Percentiles rank a stretch among this genome's conserved stretches.
phyloP scores from a whole-genome alignment of 2,329 filamentous ascomycete genomes.

The Neonectria faginata region DNA sequence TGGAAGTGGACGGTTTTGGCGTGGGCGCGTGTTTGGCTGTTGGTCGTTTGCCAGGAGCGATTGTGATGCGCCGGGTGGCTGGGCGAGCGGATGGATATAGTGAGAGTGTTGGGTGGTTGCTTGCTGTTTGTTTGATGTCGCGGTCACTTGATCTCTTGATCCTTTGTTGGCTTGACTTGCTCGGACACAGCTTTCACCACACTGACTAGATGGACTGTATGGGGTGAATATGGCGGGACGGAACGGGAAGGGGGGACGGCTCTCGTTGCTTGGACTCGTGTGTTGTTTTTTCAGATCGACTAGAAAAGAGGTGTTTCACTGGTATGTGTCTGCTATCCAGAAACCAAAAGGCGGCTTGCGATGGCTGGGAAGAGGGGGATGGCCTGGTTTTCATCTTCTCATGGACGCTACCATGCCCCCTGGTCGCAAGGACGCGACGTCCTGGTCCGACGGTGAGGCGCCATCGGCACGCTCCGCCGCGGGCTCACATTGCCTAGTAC shows the following conservation, averaged over 20 bases:
- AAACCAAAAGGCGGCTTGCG: not conserved
- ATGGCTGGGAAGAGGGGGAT: not conserved
- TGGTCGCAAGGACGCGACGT: not conserved
- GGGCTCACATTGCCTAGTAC: not conserved
- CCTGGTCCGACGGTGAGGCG: not conserved
- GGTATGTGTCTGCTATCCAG: not conserved
- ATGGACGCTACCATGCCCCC: constrained; percentile 1
- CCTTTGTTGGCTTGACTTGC: not conserved
- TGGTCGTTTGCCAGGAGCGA: not conserved
- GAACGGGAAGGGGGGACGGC: not conserved
- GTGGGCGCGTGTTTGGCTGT: not conserved
- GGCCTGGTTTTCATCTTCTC: constrained; percentile 7
- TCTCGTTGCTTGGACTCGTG: not conserved
- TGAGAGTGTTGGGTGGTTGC: not conserved
- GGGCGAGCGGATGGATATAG: not conserved
- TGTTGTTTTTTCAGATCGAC: not conserved
- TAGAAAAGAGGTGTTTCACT: not conserved
- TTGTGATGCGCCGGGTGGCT: not conserved
- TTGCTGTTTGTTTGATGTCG: not conserved
- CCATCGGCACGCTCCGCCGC: constrained; percentile 19
- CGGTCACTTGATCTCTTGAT: not conserved
- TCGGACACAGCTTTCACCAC: not conserved
- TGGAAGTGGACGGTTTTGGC: not conserved
- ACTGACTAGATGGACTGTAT: not conserved
- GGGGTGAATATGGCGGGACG: not conserved